These are phyloP conservation scores for Leishmania major DNA, from an alignment of 208 protist genomes.

Conservation along the genomic window DNA sequence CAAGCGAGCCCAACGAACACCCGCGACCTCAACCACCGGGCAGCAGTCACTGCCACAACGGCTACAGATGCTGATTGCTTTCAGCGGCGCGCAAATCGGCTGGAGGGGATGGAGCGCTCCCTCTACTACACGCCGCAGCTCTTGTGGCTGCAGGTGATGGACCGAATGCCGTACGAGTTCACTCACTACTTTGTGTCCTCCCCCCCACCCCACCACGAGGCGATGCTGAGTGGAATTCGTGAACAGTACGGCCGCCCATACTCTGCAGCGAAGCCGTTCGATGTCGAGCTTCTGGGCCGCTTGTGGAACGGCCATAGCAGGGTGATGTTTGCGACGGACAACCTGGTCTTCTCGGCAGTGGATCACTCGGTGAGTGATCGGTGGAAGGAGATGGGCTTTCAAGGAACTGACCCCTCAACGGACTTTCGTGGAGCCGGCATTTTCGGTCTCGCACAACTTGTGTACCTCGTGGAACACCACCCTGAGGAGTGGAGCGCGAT, in stretches of 20 bases:
- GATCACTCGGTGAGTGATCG: conserved; percentile 32
- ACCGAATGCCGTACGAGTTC: conserved; percentile 32
- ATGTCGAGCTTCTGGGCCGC: conserved; percentile 46
- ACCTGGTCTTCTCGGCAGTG: conserved; percentile 16
- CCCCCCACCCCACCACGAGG: conserved; percentile 17
- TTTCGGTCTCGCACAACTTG: conserved; percentile 70
- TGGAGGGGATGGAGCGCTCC: conserved; percentile 28
- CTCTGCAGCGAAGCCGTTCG: conserved; percentile 7
- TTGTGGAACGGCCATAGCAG: conserved; percentile 60
- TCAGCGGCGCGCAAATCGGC: conserved; percentile 16
- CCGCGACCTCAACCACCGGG: background rate
- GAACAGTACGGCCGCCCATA: conserved; percentile 38
- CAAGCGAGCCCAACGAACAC: background rate
- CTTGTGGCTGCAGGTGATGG: conserved; percentile 37
- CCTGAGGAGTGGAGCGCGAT: conserved; percentile 46
- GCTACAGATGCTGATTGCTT: background rate
- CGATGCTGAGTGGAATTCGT: conserved; percentile 31
- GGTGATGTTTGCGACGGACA: conserved; percentile 25
- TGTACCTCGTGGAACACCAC: conserved; percentile 75
- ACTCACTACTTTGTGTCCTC: conserved; percentile 28
- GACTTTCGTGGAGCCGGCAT: conserved; percentile 89
- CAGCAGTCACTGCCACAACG: background rate
- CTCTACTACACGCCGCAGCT: conserved; percentile 24
- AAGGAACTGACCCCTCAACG: conserved; percentile 76
- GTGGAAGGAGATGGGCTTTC: conserved; percentile 91